Evolutionary conservation across 2,329 filamentous ascomycete species (phyloP).

Genomic region (Dactylellina parvicollis): DNA sequence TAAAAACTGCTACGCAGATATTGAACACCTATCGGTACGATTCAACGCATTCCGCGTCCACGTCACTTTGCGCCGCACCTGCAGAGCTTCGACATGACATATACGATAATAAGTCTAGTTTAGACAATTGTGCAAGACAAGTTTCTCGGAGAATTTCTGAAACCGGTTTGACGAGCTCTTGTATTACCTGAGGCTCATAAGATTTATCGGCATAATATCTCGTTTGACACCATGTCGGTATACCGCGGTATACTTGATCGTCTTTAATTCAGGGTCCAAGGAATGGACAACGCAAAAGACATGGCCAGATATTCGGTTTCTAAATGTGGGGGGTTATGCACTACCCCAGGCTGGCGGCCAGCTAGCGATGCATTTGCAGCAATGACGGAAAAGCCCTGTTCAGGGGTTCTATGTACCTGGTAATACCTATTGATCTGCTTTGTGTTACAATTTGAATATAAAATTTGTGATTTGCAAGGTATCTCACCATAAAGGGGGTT

Average conservation of each 20-base stretch:
- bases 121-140: conserved; percentile 6
- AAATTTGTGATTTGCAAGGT: conserved; percentile 1
- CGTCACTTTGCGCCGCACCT: conserved; percentile 30
- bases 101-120: conserved; percentile 4
- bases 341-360: conserved; percentile 31
- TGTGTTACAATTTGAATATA: conserved; percentile 33
- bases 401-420: conserved; percentile 8
- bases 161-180: conserved; percentile 16
- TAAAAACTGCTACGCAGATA: neutral
- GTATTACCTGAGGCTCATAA: conserved; percentile 4
- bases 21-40: conserved; percentile 9
- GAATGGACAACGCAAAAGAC: conserved; percentile 42
- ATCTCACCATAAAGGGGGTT: neutral
- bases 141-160: conserved; percentile 17
- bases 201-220: neutral
- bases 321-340: conserved; percentile 28
- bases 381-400: conserved; percentile 6
- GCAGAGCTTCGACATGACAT: conserved; percentile 18
- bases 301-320: conserved; percentile 12
- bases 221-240: neutral
- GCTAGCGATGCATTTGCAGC: conserved; percentile 35
- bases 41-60: conserved; percentile 48
- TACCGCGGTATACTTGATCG: neutral
- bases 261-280: neutral
- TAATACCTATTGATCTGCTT: conserved; percentile 12